Base-by-base conservation (phyloP, 192 early-diverging fungal genomes). In the Podila verticillata region DNA sequence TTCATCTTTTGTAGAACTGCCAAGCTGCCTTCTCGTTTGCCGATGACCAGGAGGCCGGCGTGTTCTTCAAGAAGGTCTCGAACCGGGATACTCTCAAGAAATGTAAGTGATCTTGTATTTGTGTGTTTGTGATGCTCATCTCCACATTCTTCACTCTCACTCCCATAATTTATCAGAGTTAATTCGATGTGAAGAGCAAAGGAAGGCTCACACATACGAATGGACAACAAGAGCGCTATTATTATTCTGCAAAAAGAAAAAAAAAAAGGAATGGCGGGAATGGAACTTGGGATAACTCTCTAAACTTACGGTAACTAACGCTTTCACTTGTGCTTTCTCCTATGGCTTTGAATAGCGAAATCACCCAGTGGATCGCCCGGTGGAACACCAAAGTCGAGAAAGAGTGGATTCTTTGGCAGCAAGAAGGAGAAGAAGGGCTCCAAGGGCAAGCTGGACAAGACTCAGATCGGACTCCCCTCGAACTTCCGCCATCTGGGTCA, bases 21-120 rank as follows among this genome's bases (percentile, higher is more conserved):
- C 69, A 88, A 29, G 89, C 91, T 48, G 93, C 89, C 20, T 84
- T 94, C n/a, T 91, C 91, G 9, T 94, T 93, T 81, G 86, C 87
- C 12, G 89, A 93, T 69, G 88, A 86, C 31, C 82, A 86, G 47
- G 93, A 94, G 44, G 91, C 93, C 7, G 66, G 81, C 24, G 74
- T 83, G 61, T 92, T 94, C 75, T 87, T 85, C 48, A 88, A 86
- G 54, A 94, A 91, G 68, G 87, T 94, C 20, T 81, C 65, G 10
- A 86, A 83, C 63, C 83, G 88, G 28, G 87, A 88, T 56, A 66
- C 69, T 29, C 69, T 82, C 67, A 66, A 74, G 62, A 80, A 74
- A 75, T 47, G 68, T 68, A 67, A 26, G 61, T 26, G 54, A 35
- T 47, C 32, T 31, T 74, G 68, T 63, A 39, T 78, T 44, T 59